Percentiles rank a stretch among this genome's conserved stretches.
These are phyloP conservation scores for Zygosaccharomyces gambellarensis DNA, from an alignment of 805 yeast species.

Conservation along the genomic window DNA sequence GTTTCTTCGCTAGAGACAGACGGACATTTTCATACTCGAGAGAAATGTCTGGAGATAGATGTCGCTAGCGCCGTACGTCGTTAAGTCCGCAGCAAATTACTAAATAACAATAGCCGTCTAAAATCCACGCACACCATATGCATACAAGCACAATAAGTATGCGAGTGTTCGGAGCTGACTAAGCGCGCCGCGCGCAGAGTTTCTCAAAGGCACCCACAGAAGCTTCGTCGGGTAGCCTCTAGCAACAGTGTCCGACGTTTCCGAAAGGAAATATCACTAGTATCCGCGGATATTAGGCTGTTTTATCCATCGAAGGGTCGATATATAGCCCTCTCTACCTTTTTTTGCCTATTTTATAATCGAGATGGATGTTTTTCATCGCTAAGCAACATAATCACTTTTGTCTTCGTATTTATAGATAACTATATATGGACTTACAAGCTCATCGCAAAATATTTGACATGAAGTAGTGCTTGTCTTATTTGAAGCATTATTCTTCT, in stretches of 20 bases:
- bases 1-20: too few species aligned
- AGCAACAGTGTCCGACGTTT: neutral
- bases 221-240: too few species aligned
- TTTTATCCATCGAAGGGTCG: neutral
- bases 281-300: neutral
- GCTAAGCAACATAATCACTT: too few species aligned
- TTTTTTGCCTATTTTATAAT: neutral
- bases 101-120: neutral
- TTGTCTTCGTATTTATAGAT: too few species aligned
- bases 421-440: too few species aligned
- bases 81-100: neutral
- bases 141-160: neutral
- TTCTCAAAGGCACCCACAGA: too few species aligned
- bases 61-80: neutral
- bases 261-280: neutral
- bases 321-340: neutral
- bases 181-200: neutral
- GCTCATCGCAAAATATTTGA: too few species aligned
- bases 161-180: neutral
- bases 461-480: too few species aligned
- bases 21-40: too few species aligned
- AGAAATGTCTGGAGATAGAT: too few species aligned
- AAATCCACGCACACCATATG: neutral
- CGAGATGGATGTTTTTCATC: too few species aligned
- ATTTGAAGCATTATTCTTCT: too few species aligned